Evolutionary conservation across 257 asterid species (phyloP), one percentile per base, ranked within the genome.

Genomic region (Solanum pinnatisectum): DNA sequence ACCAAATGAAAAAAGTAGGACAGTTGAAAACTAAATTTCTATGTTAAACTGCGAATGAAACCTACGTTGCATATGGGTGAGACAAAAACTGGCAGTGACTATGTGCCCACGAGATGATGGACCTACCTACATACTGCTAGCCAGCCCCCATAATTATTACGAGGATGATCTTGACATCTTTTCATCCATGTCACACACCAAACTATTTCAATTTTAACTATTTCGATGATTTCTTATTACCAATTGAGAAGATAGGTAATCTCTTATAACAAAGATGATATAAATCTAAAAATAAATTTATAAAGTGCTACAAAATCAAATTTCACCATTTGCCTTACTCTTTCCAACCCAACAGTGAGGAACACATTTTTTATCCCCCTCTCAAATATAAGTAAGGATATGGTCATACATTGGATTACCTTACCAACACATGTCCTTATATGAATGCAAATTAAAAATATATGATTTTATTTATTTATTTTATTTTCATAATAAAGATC

Each of bases 21-120:
- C 85, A 5, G 67, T 52, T 15, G 40, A 85, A 25, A 84, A 70
- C 18, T 60, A 87, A 83, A 72, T 81, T 44, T 92, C 87, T 89
- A 87, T 89, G 92, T 3, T 60, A 30, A 46, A 89, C 91, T 78
- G 92, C 84, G 84, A 78, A 81, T 73, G 92, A 91, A 86, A 90
- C 92, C 83, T 63, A 86, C 91, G 30, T 40, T 32, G 90, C 92
- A 70, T 88, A 81, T 67, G 87, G 35, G n/a, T 83, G 88, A 91
- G 91, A 88, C 90, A 89, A 91, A 92, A 82, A 15, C 65, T 82
- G 86, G 65, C 32, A 7, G 4, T 70, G 52, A 76, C 88, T 13
- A 52, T 86, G 18, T 86, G 84, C 83, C 65, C 82, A 81, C 85
- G n/a, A 10, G 30, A 81, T 46, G 40, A 81, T 81, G 85, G 85